Percentiles rank a stretch among this genome's conserved stretches.
These are phyloP conservation scores for Carex kokanica DNA, from an alignment of 176 grass and related monocot genomes.

Conservation along the genomic window DNA sequence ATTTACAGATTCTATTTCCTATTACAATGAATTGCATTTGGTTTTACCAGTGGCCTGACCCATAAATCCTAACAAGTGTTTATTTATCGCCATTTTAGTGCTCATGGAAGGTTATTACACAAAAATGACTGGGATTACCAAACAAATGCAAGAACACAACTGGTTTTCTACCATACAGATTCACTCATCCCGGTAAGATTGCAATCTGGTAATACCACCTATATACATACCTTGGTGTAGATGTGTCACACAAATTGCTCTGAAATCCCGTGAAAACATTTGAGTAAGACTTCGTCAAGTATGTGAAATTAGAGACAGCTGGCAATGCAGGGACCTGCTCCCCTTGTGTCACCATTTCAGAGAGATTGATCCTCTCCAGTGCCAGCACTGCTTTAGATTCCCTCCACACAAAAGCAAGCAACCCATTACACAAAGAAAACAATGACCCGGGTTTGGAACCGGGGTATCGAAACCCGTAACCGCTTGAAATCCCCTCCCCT, in stretches of 20 bases:
- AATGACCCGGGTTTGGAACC: conserved; percentile 79
- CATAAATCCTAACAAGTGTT: neutral
- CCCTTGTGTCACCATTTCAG: conserved; percentile 53
- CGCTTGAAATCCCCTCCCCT: conserved; percentile 65
- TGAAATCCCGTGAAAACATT: conserved; percentile 64
- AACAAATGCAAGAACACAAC: neutral
- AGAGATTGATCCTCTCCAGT: conserved; percentile 59
- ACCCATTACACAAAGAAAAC: conserved; percentile 57
- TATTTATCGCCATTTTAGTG: neutral
- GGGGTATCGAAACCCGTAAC: conserved; percentile 80
- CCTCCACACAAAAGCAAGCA: conserved; percentile 82
- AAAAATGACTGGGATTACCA: neutral
- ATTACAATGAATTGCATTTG: neutral
- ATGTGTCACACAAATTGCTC: conserved; percentile 35
- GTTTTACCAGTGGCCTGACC: neutral
- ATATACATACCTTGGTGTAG: conserved; percentile 44
- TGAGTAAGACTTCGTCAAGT: conserved; percentile 75
- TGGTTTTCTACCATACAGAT: neutral
- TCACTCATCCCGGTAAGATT: neutral
- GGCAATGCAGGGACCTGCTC: conserved; percentile 65
- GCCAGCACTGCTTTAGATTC: conserved; percentile 59
- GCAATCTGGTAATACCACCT: neutral
- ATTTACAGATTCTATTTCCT: neutral
- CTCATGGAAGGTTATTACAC: neutral
- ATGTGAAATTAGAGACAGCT: conserved; percentile 58